Percentiles rank a stretch among this genome's conserved stretches.
Evolutionary conservation across 1,284 basidiomycete species (phyloP).

Genomic region (Tilletia horrida): DNA sequence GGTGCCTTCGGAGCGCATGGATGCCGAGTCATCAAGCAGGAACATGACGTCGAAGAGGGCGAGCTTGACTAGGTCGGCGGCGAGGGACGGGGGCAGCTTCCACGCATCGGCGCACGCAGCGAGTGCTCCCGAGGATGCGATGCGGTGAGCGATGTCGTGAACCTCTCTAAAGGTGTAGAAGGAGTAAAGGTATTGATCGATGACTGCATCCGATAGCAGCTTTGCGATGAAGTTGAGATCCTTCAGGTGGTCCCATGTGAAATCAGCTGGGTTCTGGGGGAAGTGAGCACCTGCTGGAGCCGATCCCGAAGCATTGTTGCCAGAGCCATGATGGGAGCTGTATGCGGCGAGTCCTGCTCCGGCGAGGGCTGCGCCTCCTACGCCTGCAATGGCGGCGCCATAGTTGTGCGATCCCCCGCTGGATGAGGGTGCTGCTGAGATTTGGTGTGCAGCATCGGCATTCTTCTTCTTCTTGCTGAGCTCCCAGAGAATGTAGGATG

Average conservation of each 20-base stretch:
- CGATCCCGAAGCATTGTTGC: no score
- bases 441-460: conserved; percentile 6
- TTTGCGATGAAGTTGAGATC: conserved; percentile 40
- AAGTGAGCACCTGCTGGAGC: neutral
- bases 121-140: conserved; percentile 35
- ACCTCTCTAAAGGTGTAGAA: conserved; percentile 39
- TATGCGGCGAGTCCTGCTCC: conserved; percentile 31
- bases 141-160: conserved; percentile 34
- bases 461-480: conserved; percentile 39
- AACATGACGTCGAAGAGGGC: conserved; percentile 47
- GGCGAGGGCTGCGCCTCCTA: conserved; percentile 31
- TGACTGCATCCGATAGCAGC: conserved; percentile 38
- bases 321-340: no score
- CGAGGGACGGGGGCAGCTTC: conserved; percentile 43
- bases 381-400: conserved; percentile 15
- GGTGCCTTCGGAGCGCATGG: conserved; percentile 33
- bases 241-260: conserved; percentile 32
- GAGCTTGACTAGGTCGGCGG: conserved; percentile 45
- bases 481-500: conserved; percentile 39
- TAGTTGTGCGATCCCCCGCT: neutral
- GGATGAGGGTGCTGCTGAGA: neutral
- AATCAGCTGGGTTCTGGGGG: conserved; percentile 27
- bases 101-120: conserved; percentile 36
- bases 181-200: conserved; percentile 46
- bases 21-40: conserved; percentile 41